Percentiles rank a stretch among this genome's conserved stretches.
Evolutionary conservation across 1,284 basidiomycete species (phyloP).

Genomic region (Ceratobasidium sp.): DNA sequence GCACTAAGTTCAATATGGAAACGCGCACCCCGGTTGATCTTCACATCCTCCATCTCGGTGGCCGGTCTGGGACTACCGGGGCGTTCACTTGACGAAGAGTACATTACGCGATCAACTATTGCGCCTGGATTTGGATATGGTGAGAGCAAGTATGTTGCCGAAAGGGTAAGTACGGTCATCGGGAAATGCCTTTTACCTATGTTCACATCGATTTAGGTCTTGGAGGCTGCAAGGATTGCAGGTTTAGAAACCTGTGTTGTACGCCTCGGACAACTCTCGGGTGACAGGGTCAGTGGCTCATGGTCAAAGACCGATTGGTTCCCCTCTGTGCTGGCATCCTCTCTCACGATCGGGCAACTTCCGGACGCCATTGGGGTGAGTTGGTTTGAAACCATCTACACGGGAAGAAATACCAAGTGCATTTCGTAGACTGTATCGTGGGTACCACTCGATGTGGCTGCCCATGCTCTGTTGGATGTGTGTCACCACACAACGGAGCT

Average conservation of each 20-base stretch:
- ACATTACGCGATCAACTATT: constrained; percentile 16
- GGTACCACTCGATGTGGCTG: constrained; percentile 33
- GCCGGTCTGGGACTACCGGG: constrained; percentile 28
- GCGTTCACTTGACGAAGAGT: constrained; percentile 29
- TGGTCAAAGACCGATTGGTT: constrained; percentile 43
- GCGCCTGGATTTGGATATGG: constrained; percentile 41
- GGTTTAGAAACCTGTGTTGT: constrained; percentile 32
- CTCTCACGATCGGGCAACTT: constrained; percentile 22
- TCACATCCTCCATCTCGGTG: constrained; percentile 42
- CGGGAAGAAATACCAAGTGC: neutral
- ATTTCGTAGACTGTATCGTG: constrained; percentile 10
- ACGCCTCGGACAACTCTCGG: constrained; percentile 43
- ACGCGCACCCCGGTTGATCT: constrained; percentile 41
- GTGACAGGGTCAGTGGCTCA: constrained; percentile 38
- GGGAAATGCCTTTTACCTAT: neutral
- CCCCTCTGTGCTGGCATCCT: constrained; percentile 39
- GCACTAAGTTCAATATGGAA: constrained; percentile 28
- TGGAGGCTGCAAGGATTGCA: constrained; percentile 25
- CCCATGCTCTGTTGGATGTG: constrained; percentile 7
- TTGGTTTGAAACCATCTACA: neutral
- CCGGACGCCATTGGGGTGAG: constrained; percentile 36
- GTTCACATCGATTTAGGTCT: constrained; percentile 5
- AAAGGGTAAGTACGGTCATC: constrained; percentile 20
- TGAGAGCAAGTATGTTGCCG: constrained; percentile 43
- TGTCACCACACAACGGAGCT: neutral